Base-by-base conservation (phyloP, 805 yeast genomes). In the Ogataea pilisensis region DNA sequence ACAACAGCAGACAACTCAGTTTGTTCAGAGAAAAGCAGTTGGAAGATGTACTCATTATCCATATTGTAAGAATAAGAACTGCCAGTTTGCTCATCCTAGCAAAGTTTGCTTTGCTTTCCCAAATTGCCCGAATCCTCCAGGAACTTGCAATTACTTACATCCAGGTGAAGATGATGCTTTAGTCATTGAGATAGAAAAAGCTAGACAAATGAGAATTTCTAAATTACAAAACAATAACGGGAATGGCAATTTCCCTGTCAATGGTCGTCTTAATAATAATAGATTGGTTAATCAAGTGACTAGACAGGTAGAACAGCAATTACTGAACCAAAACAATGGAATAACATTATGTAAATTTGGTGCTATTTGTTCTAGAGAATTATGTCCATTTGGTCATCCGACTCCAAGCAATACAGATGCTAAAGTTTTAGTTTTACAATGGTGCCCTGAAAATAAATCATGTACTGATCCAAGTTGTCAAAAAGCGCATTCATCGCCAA, bases 351-450 rank as follows among this genome's bases (percentile, higher is more conserved):
- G 96, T 68, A 85, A 84, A 58, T 89, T 77, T 62, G 93, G 91
- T 36, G 69, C 73, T 19, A 61, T 77, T 30, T 89, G 96, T 64
- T 70, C 85, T 19, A 85, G 85, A 55, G 87, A 80, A 46, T 65
- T 77, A 46, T 89, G 96, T 68, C 87, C 89, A 22, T 87, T 82
- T 66, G 96, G 89, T 20, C 96, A 89, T 58, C 96, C 97, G 34
- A 86, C 95, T 0, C 93, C 95, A 2, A 84, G 87, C 14, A 86
- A 84, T 64, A 76, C 73, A 46, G 79, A 75, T 46, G 88, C 89
- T 22, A 78, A 80, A 51, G 86, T 88, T 31, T 67, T 75, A 13
- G 72, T 74, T 14, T 65, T 76, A 35, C 82, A 78, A 49, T 85
- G 95, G 95, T 89, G 96, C 68, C 66, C 80, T 7, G 77, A 70